Evolutionary conservation across 495 filamentous ascomycete species (phyloP).

Genomic region (Daldinia caldariorum): DNA sequence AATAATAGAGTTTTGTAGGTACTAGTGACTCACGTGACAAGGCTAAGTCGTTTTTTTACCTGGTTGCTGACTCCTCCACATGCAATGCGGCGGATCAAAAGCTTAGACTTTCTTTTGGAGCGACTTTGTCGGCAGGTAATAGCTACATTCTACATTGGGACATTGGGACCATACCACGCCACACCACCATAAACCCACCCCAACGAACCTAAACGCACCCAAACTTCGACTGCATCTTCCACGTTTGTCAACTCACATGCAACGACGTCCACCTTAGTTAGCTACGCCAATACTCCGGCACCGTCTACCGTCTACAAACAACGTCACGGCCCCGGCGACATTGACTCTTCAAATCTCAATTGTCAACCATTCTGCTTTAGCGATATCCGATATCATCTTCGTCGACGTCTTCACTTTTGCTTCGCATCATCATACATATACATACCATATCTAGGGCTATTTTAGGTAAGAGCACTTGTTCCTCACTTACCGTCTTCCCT

Average conservation of each 20-base stretch:
- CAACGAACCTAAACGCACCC: too few species aligned
- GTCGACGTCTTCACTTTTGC: neutral
- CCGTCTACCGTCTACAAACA: neutral
- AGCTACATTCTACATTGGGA: slow-evolving; percentile 3
- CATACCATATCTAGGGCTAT: neutral
- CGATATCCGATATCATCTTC: neutral
- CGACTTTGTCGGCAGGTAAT: neutral
- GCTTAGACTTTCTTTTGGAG: slow-evolving; percentile 10
- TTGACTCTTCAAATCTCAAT: neutral
- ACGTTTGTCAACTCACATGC: slow-evolving; percentile 4
- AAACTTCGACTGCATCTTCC: slow-evolving; percentile 2
- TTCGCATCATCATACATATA: neutral
- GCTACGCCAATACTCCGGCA: neutral
- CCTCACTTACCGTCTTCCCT: neutral
- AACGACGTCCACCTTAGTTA: neutral
- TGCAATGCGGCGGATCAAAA: slow-evolving; percentile 21
- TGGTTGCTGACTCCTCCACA: neutral
- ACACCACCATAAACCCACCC: slow-evolving; percentile 4
- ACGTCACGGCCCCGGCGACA: neutral
- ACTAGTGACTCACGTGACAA: slow-evolving; percentile 3
- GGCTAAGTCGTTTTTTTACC: slow-evolving; percentile 1
- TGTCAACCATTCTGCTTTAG: neutral
- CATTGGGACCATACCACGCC: neutral
- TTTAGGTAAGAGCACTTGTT: neutral
- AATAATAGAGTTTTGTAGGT: neutral